phyloP scores from a whole-genome alignment of 768 basidiomycete genomes.

The Lepiota venenata region DNA sequence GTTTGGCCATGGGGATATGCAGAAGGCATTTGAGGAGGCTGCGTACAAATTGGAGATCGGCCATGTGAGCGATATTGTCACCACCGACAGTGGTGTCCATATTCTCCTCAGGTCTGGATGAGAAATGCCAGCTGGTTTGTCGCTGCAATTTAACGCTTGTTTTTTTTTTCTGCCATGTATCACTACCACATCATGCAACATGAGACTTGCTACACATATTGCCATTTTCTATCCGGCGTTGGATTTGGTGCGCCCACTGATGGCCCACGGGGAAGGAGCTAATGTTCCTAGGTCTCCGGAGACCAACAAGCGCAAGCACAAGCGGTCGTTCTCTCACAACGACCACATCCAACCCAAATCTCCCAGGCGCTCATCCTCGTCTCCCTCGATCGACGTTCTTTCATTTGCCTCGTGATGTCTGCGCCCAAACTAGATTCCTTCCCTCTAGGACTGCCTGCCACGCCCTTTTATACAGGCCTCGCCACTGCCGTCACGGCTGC shows the following conservation, averaged over 20 bases:
- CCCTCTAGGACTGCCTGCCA: not conserved
- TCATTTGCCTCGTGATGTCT: not conserved
- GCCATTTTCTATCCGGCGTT: not conserved
- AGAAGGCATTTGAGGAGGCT: conserved; percentile 95
- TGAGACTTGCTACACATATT: too few relatives aligned
- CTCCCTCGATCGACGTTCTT: too few relatives aligned
- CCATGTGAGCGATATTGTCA: conserved; percentile 77
- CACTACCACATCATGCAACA: too few relatives aligned
- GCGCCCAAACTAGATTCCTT: not conserved
- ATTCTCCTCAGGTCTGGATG: conserved; percentile 84
- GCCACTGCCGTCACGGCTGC: not conserved
- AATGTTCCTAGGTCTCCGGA: too few relatives aligned
- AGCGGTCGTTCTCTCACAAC: not conserved
- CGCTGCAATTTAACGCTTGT: too few relatives aligned
- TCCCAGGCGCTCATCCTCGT: too few relatives aligned
- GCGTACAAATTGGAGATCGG: conserved; percentile 69
- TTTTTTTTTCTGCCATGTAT: too few relatives aligned
- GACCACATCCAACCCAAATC: too few relatives aligned
- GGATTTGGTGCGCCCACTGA: not conserved
- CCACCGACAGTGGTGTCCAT: conserved; percentile 94
- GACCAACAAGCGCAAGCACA: not conserved
- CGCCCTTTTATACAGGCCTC: conserved; percentile 2
- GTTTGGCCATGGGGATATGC: conserved; percentile 90
- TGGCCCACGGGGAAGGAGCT: too few relatives aligned
- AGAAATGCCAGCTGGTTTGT: conserved; percentile 19